Percentiles rank a stretch among this genome's conserved stretches.
Evolutionary conservation across 2,329 filamentous ascomycete genomes (phyloP).

Genomic region (Proliferodiscus dingleyae): DNA sequence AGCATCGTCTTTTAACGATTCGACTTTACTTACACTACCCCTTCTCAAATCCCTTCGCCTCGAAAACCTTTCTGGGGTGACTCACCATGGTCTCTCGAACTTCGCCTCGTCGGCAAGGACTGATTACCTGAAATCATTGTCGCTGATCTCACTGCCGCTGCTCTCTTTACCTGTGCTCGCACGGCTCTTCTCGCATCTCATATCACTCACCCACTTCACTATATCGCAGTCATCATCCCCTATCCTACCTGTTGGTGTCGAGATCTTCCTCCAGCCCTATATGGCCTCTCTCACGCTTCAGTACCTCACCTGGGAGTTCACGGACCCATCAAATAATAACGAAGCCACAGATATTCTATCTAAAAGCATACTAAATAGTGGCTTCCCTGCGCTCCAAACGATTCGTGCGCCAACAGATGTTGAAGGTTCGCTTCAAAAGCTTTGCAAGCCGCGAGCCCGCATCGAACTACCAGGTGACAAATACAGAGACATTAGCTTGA

Average conservation of each 20-base stretch:
- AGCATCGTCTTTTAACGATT: slow-evolving; percentile 51
- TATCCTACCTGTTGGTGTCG: slow-evolving; percentile 48
- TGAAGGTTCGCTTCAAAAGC: slow-evolving; percentile 61
- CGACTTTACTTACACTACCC: slow-evolving; percentile 50
- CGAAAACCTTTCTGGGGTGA: slow-evolving; percentile 51
- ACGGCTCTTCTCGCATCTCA: slow-evolving; percentile 53
- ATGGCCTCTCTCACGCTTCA: slow-evolving; percentile 50
- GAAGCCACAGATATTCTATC: slow-evolving; percentile 60
- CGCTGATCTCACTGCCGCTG: slow-evolving; percentile 52
- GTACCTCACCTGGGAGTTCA: slow-evolving; percentile 60
- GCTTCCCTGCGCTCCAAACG: slow-evolving; percentile 56
- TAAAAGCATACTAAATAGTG: slow-evolving; percentile 53
- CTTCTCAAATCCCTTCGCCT: slow-evolving; percentile 51
- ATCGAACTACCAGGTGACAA: slow-evolving; percentile 27
- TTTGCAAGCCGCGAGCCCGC: slow-evolving; percentile 48
- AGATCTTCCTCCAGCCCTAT: slow-evolving; percentile 61
- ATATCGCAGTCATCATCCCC: slow-evolving; percentile 52
- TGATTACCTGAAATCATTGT: slow-evolving; percentile 43
- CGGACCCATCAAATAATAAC: slow-evolving; percentile 26
- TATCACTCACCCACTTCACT: slow-evolving; percentile 44
- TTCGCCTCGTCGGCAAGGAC: slow-evolving; percentile 49
- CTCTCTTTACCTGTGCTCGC: slow-evolving; percentile 52
- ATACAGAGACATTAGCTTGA: slow-evolving; percentile 20
- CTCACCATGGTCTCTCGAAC: slow-evolving; percentile 49
- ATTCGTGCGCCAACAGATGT: slow-evolving; percentile 65